Conservation (phyloP, 441 rosid genomes). For the Erysimum cheiri region DNA sequence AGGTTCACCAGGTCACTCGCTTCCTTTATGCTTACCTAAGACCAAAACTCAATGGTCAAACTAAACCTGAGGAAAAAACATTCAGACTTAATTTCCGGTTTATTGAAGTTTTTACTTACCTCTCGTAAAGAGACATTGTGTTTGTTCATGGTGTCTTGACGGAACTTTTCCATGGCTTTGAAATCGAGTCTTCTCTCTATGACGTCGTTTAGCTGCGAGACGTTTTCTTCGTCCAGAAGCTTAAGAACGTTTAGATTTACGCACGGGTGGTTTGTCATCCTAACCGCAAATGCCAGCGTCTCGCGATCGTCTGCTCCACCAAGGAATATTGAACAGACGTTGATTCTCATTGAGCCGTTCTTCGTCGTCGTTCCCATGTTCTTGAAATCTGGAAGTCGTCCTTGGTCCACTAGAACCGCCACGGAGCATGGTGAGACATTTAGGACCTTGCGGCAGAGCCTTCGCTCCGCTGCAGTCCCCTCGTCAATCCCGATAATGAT, state of each 20-base stretch:
- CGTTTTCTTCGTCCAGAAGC: not conserved
- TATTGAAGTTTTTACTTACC: not conserved
- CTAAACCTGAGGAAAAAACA: not conserved
- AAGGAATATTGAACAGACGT: constrained; percentile 43
- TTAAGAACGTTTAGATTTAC: constrained; percentile 31
- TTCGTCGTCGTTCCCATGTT: not conserved
- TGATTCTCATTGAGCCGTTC: constrained; percentile 8
- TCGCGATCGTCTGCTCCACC: constrained; percentile 52
- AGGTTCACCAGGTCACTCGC: constrained; percentile 8
- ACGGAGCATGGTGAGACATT: constrained; percentile 46
- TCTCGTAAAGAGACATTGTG: constrained; percentile 31
- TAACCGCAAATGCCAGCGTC: constrained; percentile 36
- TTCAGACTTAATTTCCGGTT: no score
- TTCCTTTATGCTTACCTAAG: constrained; percentile 24
- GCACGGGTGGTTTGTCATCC: constrained; percentile 30
- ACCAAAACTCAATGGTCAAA: not conserved
- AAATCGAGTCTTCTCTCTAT: constrained; percentile 43
- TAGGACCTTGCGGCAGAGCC: constrained; percentile 31
- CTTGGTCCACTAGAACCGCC: constrained; percentile 41
- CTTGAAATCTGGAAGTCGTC: constrained; percentile 33
- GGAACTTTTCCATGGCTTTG: constrained; percentile 40
- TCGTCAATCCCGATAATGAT: constrained; percentile 40
- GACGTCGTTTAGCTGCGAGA: constrained; percentile 29
- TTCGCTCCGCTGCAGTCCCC: constrained; percentile 2
- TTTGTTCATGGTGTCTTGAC: not conserved